Percentiles rank a stretch among this genome's conserved stretches.
Evolutionary conservation across 495 filamentous ascomycete genomes (phyloP).

Genomic region (Cenococcum geophilum): DNA sequence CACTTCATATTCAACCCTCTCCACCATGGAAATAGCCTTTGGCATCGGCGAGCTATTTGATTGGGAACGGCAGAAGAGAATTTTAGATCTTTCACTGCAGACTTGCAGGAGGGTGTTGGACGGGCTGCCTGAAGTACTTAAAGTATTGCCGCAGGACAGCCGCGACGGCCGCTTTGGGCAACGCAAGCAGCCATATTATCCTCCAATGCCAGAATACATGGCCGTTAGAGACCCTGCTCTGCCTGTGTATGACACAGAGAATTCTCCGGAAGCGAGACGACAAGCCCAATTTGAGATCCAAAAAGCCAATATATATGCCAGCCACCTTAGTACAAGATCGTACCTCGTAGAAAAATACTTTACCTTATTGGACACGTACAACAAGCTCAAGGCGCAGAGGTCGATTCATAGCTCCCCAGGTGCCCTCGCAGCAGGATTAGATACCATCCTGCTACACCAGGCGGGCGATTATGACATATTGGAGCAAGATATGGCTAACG

Average conservation of each 20-base stretch:
- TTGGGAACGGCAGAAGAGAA: constrained; percentile 62
- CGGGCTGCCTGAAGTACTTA: constrained; percentile 55
- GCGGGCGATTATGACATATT: constrained; percentile 31
- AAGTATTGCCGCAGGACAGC: constrained; percentile 40
- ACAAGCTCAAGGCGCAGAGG: constrained; percentile 23
- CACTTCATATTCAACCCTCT: constrained; percentile 59
- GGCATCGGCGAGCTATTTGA: constrained; percentile 63
- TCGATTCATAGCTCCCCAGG: constrained; percentile 24
- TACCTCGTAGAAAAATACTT: constrained; percentile 78
- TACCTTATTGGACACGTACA: constrained; percentile 23
- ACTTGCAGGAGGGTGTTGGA: constrained; percentile 55
- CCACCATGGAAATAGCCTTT: constrained; percentile 66
- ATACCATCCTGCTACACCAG: constrained; percentile 22
- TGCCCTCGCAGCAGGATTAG: constrained; percentile 27
- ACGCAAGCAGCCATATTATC: constrained; percentile 26
- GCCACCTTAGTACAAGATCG: constrained; percentile 65
- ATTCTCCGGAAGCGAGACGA: constrained; percentile 39
- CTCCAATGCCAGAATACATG: constrained; percentile 26
- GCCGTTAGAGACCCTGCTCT: constrained; percentile 15
- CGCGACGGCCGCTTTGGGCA: constrained; percentile 24
- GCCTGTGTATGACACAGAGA: constrained; percentile 17
- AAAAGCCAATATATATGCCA: constrained; percentile 74
- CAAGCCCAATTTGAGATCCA: constrained; percentile 74
- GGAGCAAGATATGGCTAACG: constrained; percentile 53
- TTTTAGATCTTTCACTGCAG: constrained; percentile 56